Conservation (phyloP, 257 asterid species). For the Linaria vulgaris region DNA sequence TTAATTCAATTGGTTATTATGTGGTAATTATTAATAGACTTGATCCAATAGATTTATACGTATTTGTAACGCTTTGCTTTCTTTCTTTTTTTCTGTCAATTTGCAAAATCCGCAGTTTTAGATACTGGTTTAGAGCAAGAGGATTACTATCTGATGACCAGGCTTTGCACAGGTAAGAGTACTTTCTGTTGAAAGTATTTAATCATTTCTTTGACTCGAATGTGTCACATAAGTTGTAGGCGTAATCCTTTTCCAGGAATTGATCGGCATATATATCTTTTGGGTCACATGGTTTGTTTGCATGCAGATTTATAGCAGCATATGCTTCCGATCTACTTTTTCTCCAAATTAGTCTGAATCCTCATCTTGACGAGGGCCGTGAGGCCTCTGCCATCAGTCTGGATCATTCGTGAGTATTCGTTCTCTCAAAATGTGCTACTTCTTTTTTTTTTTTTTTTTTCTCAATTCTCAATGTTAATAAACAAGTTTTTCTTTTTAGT, state of each 20-base stretch:
- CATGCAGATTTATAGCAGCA: slow-evolving; percentile 87
- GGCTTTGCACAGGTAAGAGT: slow-evolving; percentile 83
- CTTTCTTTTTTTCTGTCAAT: slow-evolving; percentile 20
- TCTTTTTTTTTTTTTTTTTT: no score
- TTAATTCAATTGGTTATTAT: no score
- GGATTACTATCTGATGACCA: slow-evolving; percentile 91
- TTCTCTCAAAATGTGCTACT: background rate
- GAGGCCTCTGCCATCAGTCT: slow-evolving; percentile 67
- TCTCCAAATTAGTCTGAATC: slow-evolving; percentile 70
- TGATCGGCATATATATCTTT: slow-evolving; percentile 16
- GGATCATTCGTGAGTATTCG: slow-evolving; percentile 80
- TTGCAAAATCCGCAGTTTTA: slow-evolving; percentile 54
- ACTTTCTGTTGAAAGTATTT: slow-evolving; percentile 1
- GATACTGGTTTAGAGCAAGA: slow-evolving; percentile 92
- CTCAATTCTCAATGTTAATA: no score
- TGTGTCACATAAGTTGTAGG: background rate
- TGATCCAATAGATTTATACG: slow-evolving; percentile 26
- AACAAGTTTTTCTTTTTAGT: no score
- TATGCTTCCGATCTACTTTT: slow-evolving; percentile 88
- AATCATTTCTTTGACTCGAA: slow-evolving; percentile 9
- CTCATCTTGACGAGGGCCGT: slow-evolving; percentile 73
- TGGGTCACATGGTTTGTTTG: no score
- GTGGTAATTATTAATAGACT: no score
- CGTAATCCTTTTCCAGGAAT: slow-evolving; percentile 9
- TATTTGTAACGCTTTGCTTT: background rate